Base-by-base conservation (phyloP, 805 yeast species). In the Kregervanrija pseudodelftensis region DNA sequence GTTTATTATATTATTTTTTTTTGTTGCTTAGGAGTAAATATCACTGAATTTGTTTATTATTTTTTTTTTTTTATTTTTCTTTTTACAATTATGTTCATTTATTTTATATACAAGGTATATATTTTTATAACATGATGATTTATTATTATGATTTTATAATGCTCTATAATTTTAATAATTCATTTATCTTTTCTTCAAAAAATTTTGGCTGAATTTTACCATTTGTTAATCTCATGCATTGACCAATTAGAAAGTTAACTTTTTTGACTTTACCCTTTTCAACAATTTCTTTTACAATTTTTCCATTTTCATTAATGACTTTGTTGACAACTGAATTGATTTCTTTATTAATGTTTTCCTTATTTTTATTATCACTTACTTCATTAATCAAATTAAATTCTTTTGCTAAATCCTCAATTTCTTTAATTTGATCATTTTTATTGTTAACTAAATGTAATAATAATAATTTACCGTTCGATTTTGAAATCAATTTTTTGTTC, bases 181-280 rank as follows among this genome's bases (percentile, higher is more conserved):
- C 40, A 42, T 56, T 58, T 31, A 64, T 44, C 34, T 44, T 45
- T n/a, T 45, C 39, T 43, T 58, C 57, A 33, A 65, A 55, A 14
- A 46, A 45, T 22, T 49, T 46, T 10, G 65, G 58, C 41, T 61
- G 57, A 28, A 74, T 67, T 47, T 67, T 73, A 3, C 97, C 97
- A 52, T 80, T 84, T 2, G 87, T 76, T 44, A 72, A 67, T 55
- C 79, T 78, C 95, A 93, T 87, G 14, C 88, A 95, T 57, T 77
- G 77, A 1, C 97, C 98, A 3, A 93, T 73, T 45, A 93, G 67
- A 55, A 70, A 86, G 55, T 88, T 85, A n/a, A 91, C 55, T 11
- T 89, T 77, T 33, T 75, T 76, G 36, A 66, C 63, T 50, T 76
- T 78, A 44, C 80, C 80, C 2, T 89, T 90, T 0, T 65, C 54